Evolutionary conservation across 2,329 filamentous ascomycete species (phyloP), one percentile per base, ranked within the genome.

Genomic region (Alternaria longipes): DNA sequence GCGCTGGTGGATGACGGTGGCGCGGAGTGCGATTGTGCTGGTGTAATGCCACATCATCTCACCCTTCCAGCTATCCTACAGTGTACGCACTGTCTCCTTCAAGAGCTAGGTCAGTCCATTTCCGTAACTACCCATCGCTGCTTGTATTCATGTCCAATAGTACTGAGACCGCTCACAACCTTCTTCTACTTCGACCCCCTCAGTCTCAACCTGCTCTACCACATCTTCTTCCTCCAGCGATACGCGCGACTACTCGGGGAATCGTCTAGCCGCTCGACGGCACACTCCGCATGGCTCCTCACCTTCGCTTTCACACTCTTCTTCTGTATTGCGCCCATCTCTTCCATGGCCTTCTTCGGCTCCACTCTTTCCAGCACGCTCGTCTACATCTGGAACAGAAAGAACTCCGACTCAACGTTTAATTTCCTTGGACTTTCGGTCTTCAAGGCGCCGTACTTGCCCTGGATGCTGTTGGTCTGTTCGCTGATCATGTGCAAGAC

Each of bases 151-250:
- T 34, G 22, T 9, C 6, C n/a, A 18, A 30, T 67, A 97, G 93
- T 98, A 97, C 80, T 99, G 95, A 91, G 95, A 41, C 85, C 98
- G n/a, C 75, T 97, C 41, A 96, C 94, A 3, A 97, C 94, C 1
- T 99, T 99, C 82, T 88, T 98, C 74, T 99, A 98, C 83, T 98
- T 98, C 77, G 95, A 95, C 3, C 94, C 94, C 2, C 89, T 98
- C 67, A 95, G 91, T 30, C 88, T 99, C 75, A 94, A 98, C 78
- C 89, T 99, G 40, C 86, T 98, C 70, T 98, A 97, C 84, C 94
- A 98, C 79, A 91, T 98, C 78, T 99, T 97, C 86, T 99, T 99
- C 82, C 90, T 97, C 59, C 94, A 97, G 78, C 91, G 95, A 59
- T 99, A 99, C 80, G 94, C 94, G 7, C 91, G 95, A 52, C 90